Conservation (phyloP, 2,329 filamentous ascomycete genomes). For the Emericellopsis atlantica region DNA sequence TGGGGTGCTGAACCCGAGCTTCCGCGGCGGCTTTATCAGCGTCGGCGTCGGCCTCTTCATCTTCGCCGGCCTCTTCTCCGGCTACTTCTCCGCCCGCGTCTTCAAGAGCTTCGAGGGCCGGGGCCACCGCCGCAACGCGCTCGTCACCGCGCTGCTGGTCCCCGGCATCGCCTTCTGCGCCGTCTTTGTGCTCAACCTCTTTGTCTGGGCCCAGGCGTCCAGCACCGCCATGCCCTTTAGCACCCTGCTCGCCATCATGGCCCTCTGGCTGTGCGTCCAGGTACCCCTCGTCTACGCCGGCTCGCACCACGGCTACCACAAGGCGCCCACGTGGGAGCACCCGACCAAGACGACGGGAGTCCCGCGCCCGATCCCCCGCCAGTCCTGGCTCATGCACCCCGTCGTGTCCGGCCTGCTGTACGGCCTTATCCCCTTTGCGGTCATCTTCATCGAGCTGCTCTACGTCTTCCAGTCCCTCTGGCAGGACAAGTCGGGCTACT, state of each 20-base stretch:
- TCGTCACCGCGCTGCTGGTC: slow-evolving; percentile 66
- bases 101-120: slow-evolving; percentile 74
- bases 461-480: slow-evolving; percentile 81
- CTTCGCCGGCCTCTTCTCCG: slow-evolving; percentile 72
- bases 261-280: slow-evolving; percentile 77
- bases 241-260: slow-evolving; percentile 58
- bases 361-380: slow-evolving; percentile 56
- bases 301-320: slow-evolving; percentile 63
- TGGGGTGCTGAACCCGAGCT: slow-evolving; percentile 73
- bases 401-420: slow-evolving; percentile 55
- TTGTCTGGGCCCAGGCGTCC: slow-evolving; percentile 82
- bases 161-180: slow-evolving; percentile 65
- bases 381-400: slow-evolving; percentile 62
- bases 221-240: slow-evolving; percentile 78
- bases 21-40: slow-evolving; percentile 80
- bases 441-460: slow-evolving; percentile 77
- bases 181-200: slow-evolving; percentile 72
- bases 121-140: slow-evolving; percentile 62
- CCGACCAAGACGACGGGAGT: slow-evolving; percentile 66
- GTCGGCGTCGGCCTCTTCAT: slow-evolving; percentile 75
- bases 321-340: slow-evolving; percentile 60
- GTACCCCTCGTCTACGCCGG: slow-evolving; percentile 74
- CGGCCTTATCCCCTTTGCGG: slow-evolving; percentile 71
- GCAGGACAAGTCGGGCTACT: slow-evolving; percentile 86
- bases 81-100: slow-evolving; percentile 73